A percentile compares a stretch with the other conserved stretches of the same genome.
These are phyloP conservation scores for Komagataella populi DNA, from an alignment of 805 yeast genomes.

Conservation along the genomic window DNA sequence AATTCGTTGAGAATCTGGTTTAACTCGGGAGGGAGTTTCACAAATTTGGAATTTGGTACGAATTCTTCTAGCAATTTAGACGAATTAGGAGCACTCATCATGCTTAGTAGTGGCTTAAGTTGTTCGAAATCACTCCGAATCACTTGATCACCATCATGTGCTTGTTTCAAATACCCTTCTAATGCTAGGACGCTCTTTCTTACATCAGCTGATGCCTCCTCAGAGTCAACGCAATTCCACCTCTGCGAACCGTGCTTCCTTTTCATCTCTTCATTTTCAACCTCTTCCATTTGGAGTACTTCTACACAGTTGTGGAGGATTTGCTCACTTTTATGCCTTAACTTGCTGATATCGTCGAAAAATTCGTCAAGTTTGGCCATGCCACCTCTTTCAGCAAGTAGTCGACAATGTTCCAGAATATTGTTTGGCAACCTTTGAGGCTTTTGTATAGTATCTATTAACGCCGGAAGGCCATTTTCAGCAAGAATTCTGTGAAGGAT, in stretches of 20 bases:
- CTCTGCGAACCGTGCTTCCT: conserved; percentile 33
- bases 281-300: conserved; percentile 32
- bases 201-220: conserved; percentile 26
- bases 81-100: conserved; percentile 23
- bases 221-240: conserved; percentile 41
- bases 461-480: conserved; percentile 42
- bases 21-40: conserved; percentile 19
- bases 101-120: conserved; percentile 30
- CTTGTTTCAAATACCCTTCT: conserved; percentile 37
- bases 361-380: conserved; percentile 23
- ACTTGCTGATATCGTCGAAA: conserved; percentile 28
- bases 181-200: conserved; percentile 27
- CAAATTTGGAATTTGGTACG: conserved; percentile 15
- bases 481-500: conserved; percentile 29
- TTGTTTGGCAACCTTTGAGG: conserved; percentile 48
- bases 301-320: conserved; percentile 32
- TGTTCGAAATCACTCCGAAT: conserved; percentile 31
- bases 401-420: conserved; percentile 39
- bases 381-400: conserved; percentile 42
- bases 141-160: conserved; percentile 45
- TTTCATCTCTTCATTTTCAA: conserved; percentile 41
- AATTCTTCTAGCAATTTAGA: conserved; percentile 12
- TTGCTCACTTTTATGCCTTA: conserved; percentile 25
- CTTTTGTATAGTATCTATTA: conserved; percentile 45
- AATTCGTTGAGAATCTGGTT: conserved; percentile 20